A percentile compares a stretch with the other conserved stretches of the same genome.
Conservation (phyloP, 805 yeast genomes). For the Wickerhamiella kazuoi region DNA sequence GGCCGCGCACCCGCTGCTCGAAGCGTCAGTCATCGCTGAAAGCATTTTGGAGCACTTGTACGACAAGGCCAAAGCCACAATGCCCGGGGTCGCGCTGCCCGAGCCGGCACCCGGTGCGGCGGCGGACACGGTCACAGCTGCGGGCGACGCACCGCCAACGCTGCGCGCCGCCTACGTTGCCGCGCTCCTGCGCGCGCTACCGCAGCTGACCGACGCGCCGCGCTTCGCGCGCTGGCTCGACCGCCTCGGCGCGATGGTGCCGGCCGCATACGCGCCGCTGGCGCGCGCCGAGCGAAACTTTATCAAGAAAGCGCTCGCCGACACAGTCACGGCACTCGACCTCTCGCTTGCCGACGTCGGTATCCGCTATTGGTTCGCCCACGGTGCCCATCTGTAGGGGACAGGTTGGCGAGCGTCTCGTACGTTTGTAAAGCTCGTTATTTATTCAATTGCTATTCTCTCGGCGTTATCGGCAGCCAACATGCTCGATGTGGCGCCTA, state of each 20-base stretch:
- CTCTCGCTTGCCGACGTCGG: conserved; percentile 17
- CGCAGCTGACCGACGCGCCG: conserved; percentile 30
- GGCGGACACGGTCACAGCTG: conserved; percentile 12
- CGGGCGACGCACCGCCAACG: conserved; percentile 16
- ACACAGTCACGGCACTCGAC: conserved; percentile 10
- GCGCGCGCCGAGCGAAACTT: conserved; percentile 9
- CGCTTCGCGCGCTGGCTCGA: conserved; percentile 31
- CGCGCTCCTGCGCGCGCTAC: conserved; percentile 33
- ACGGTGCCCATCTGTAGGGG: conserved; percentile 4
- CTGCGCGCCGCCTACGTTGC: conserved; percentile 32
- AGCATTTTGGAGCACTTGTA: conserved; percentile 27
- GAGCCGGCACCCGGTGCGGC: conserved; percentile 15
- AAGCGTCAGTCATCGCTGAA: conserved; percentile 15
- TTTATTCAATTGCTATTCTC: no score
- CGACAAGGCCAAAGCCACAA: conserved; percentile 16
- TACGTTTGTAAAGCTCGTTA: no score
- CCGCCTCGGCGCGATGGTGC: conserved; percentile 18
- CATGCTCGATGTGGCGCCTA: no score
- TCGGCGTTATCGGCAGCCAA: no score
- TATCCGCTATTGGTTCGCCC: conserved; percentile 18
- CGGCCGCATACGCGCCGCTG: conserved; percentile 18
- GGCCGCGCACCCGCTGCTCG: conserved; percentile 22
- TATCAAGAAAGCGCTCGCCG: conserved; percentile 10
- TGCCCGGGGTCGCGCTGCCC: conserved; percentile 24
- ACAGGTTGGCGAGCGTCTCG: no score